phyloP scores from a whole-genome alignment of 2,329 filamentous ascomycete species.

The Pseudogymnoascus sp. region DNA sequence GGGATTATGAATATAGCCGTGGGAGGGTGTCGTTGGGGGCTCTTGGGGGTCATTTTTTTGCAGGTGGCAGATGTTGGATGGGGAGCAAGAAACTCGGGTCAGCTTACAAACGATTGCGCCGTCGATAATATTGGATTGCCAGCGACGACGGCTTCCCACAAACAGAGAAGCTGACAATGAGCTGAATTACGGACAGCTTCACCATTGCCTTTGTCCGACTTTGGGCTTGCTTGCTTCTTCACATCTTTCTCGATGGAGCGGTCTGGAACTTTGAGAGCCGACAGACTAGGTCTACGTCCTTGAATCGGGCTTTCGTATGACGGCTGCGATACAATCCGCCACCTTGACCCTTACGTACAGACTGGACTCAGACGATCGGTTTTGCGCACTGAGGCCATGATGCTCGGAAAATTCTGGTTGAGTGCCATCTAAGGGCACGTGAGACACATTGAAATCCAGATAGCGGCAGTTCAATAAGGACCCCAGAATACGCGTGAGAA shows the following conservation, averaged over 20 bases:
- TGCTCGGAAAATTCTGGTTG: background rate
- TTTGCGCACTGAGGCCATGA: background rate
- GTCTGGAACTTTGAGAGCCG: background rate
- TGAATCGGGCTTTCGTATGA: background rate
- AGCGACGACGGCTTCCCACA: background rate
- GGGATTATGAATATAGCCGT: background rate
- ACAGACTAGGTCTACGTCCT: background rate
- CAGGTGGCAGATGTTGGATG: background rate
- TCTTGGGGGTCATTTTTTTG: background rate
- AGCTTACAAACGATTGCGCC: background rate
- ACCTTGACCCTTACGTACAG: background rate
- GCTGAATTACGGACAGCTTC: background rate
- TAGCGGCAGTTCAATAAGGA: background rate
- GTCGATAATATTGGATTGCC: background rate
- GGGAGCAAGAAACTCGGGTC: background rate
- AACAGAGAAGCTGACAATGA: background rate
- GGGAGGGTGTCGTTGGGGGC: slow-evolving; percentile 1
- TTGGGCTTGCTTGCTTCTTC: background rate
- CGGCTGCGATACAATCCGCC: background rate
- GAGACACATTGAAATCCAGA: background rate
- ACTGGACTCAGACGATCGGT: background rate
- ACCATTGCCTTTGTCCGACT: background rate
- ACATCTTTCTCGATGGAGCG: background rate
- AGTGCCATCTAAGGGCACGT: background rate
- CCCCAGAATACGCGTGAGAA: background rate